These are phyloP conservation scores for Suhomyces faveliae DNA, from an alignment of 805 yeast species.

Conservation along the genomic window DNA sequence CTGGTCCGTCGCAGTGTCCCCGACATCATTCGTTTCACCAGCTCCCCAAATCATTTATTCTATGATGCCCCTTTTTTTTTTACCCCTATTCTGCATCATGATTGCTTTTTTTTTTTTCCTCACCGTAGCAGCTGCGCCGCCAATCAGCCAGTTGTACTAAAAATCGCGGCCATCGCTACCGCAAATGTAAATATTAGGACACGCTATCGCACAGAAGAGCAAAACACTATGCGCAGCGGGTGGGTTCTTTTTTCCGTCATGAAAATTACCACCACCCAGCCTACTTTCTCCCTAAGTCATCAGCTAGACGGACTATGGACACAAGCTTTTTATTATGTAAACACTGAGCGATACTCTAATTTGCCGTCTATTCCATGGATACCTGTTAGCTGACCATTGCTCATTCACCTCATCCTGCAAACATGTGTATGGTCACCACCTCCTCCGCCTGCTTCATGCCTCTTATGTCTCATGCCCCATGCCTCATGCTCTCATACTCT, in stretches of 20 bases:
- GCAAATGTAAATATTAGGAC: neutral
- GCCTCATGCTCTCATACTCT: neutral
- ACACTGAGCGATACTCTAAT: too few species aligned
- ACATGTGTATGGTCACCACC: too few species aligned
- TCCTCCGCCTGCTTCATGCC: too few species aligned
- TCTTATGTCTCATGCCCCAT: too few species aligned
- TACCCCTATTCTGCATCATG: neutral
- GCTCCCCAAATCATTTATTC: neutral
- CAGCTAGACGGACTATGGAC: neutral
- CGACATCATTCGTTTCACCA: too few species aligned
- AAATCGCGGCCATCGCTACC: slow-evolving; percentile 1
- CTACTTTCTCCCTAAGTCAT: neutral
- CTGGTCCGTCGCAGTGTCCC: too few species aligned
- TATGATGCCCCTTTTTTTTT: neutral
- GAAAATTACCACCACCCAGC: neutral
- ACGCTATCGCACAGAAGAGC: neutral
- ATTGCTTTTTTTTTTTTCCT: neutral
- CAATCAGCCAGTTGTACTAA: neutral
- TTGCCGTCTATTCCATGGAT: too few species aligned
- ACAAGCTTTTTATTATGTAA: neutral
- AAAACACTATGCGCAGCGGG: neutral
- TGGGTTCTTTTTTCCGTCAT: neutral
- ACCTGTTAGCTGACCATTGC: too few species aligned
- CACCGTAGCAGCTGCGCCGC: neutral
- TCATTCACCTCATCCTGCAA: too few species aligned